Base-by-base conservation (phyloP, 176 grass and related monocot genomes). In the Dendrocalamus sinicus region DNA sequence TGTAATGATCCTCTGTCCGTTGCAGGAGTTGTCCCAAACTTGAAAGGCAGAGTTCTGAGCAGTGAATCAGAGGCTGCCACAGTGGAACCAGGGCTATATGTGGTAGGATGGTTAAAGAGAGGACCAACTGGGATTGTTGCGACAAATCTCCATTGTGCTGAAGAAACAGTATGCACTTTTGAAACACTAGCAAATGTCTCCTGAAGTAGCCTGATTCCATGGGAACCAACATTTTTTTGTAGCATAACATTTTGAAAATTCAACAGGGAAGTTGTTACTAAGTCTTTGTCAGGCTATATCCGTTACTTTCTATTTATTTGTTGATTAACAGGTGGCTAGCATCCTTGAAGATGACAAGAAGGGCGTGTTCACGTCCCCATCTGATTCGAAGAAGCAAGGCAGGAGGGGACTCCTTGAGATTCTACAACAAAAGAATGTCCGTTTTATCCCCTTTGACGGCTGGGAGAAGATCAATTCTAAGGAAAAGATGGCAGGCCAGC, bases 101-200 rank as follows among this genome's bases (percentile, higher is more conserved):
- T 93, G 13, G 90, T 92, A 80, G 96, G 96, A 74, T 98, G 96
- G 96, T 92, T 98, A 83, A 98, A 98, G 89, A 98, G 96, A 89
- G 93, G 93, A 67, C 91, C 93, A 60, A 98, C 96, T 40, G 93
- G 96, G 44, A 95, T 95, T 70, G 79, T 94, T 74, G 96, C 72
- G 24, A 98, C 93, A 84, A 95, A 95, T 85, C 89, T 98, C 45
- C 89, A 95, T 75, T 95, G 93, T 82, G 96, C 93, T 5, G 90
- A 98, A 83, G 93, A 98, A 92, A 98, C 93, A 3, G 90, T 94
- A 95, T 82, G 93, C 89, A n/a, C 59, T 30, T 54, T 64, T 74
- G 20, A 68, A 60, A 37, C 62, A 22, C 54, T 6, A 5, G 2
- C 63, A 77, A 19, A 44, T 9, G 44, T 57, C 19, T 69, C 6